A percentile compares a stretch with the other conserved stretches of the same genome.
phyloP scores from a whole-genome alignment of 805 yeast species.

The Barnettozyma vustinii region DNA sequence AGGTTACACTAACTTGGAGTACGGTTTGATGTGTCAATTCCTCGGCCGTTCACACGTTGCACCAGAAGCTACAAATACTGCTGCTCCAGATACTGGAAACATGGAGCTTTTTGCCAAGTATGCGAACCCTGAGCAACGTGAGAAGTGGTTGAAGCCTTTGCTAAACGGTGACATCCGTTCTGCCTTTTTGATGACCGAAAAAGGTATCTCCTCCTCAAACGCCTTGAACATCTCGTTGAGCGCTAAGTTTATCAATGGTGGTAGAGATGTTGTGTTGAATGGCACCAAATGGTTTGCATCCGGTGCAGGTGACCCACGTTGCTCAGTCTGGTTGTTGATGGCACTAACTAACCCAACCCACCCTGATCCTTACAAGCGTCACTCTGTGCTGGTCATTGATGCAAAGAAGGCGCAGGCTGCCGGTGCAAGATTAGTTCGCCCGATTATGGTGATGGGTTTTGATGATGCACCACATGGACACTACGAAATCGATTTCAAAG shows the following conservation, averaged over 20 bases:
- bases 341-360: constrained; percentile 25
- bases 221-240: constrained; percentile 50
- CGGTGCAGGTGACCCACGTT: constrained; percentile 65
- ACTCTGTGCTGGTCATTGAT: constrained; percentile 52
- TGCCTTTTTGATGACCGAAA: constrained; percentile 63
- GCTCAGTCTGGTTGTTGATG: constrained; percentile 32
- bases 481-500: constrained; percentile 48
- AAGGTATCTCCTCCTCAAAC: constrained; percentile 54
- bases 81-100: constrained; percentile 64
- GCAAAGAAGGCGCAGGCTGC: constrained; percentile 42
- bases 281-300: constrained; percentile 71
- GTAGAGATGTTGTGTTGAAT: constrained; percentile 42
- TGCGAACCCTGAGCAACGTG: constrained; percentile 38
- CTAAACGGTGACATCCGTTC: constrained; percentile 51
- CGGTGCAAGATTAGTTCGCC: constrained; percentile 46
- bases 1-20: constrained; percentile 56
- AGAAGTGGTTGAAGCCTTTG: constrained; percentile 47
- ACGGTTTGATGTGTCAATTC: constrained; percentile 60
- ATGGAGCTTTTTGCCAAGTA: constrained; percentile 37
- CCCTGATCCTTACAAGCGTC: constrained; percentile 40
- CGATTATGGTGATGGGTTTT: constrained; percentile 50
- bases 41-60: constrained; percentile 50
- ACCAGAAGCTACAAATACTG: constrained; percentile 54
- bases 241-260: constrained; percentile 34
- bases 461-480: constrained; percentile 76